phyloP scores from a whole-genome alignment of 2,329 filamentous ascomycete genomes.

The Metarhizium guizhouense region DNA sequence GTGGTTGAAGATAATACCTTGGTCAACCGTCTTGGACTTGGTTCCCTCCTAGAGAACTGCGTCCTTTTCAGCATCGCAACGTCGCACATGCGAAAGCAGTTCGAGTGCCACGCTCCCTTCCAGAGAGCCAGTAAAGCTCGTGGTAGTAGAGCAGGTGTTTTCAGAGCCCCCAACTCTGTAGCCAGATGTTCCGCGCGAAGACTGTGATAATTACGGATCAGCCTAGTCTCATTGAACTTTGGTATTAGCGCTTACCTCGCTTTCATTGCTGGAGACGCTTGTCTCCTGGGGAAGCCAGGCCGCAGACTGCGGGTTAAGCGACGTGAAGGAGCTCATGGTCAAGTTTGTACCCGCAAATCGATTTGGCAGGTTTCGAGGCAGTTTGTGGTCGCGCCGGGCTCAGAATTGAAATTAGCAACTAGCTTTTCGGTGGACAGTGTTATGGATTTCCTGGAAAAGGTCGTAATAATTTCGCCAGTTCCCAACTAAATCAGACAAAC shows the following conservation, averaged over 20 bases:
- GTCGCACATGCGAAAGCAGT: conserved; percentile 4
- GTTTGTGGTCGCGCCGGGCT: background rate
- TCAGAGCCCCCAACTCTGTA: background rate
- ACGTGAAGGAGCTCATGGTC: conserved; percentile 1
- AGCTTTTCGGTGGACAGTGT: background rate
- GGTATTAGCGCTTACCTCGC: conserved; percentile 3
- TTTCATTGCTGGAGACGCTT: background rate
- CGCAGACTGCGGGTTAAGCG: conserved; percentile 4
- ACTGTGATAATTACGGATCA: background rate
- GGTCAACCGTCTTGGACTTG: background rate
- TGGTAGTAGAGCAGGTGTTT: conserved; percentile 1
- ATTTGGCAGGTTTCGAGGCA: background rate
- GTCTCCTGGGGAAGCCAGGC: background rate
- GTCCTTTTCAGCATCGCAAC: conserved; percentile 1
- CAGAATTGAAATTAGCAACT: background rate
- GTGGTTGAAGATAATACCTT: background rate
- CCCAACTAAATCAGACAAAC: background rate
- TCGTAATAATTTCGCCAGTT: background rate
- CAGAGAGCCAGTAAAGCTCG: conserved; percentile 3
- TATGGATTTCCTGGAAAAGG: background rate
- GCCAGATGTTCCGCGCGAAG: background rate
- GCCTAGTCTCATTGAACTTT: background rate
- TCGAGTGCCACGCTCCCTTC: conserved; percentile 1
- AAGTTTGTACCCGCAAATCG: background rate
- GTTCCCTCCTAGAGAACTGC: conserved; percentile 6